A percentile compares a stretch with the other conserved stretches of the same genome.
Evolutionary conservation across 2,329 filamentous ascomycete species (phyloP).

Genomic region (Neofusicoccum kwambonambiense): DNA sequence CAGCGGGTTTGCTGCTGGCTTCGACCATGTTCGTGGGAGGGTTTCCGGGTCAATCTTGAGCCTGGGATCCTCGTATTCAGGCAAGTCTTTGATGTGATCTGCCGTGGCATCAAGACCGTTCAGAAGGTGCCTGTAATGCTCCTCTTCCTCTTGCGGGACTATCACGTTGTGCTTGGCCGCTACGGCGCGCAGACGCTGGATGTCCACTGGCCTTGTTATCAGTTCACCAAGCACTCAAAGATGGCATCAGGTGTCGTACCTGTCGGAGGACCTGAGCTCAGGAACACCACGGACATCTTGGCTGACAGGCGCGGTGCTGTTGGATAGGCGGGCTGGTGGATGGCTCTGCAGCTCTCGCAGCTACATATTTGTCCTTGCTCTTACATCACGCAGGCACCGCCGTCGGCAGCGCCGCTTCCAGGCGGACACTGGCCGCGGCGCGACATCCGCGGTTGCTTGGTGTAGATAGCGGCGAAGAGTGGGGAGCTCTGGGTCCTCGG

Average conservation of each 20-base stretch:
- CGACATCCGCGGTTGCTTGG: not conserved
- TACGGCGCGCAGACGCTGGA: conserved; percentile 21
- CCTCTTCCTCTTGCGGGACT: conserved; percentile 21
- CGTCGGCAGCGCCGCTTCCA: not conserved
- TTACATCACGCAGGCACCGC: not conserved
- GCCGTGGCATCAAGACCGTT: conserved; percentile 27
- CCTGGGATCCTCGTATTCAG: conserved; percentile 25
- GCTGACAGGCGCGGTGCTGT: no score
- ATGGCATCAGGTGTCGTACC: conserved; percentile 8
- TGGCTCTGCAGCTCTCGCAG: no score
- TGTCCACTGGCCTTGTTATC: conserved; percentile 18
- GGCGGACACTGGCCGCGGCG: not conserved
- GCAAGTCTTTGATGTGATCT: conserved; percentile 21
- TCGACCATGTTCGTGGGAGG: conserved; percentile 23
- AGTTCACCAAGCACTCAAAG: not conserved
- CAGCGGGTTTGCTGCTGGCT: conserved; percentile 22
- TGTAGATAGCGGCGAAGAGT: conserved; percentile 4
- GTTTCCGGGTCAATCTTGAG: conserved; percentile 23
- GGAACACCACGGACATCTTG: conserved; percentile 25
- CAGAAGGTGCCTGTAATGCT: conserved; percentile 26
- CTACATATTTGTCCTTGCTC: not conserved
- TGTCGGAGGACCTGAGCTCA: conserved; percentile 22
- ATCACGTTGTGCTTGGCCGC: conserved; percentile 22
- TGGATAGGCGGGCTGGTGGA: no score
- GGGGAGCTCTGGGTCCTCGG: not conserved